Conservation (phyloP, 2,329 filamentous ascomycete species). For the Diaporthe destruens region DNA sequence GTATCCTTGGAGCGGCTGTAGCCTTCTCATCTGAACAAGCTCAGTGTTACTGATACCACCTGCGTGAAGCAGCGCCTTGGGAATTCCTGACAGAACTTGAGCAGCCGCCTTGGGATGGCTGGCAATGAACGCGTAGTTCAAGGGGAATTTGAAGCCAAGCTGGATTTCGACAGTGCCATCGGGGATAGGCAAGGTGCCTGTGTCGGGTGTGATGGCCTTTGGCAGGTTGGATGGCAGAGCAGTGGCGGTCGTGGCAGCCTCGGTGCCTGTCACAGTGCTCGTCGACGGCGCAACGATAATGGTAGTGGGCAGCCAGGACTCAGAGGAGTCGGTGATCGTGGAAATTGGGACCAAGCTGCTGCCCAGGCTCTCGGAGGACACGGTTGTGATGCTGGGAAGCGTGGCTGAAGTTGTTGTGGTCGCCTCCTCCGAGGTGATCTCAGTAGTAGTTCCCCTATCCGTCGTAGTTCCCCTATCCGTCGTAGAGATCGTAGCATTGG, state of each 20-base stretch:
- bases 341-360: conserved; percentile 50
- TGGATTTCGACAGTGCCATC: conserved; percentile 80
- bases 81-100: conserved; percentile 87
- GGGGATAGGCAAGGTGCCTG: conserved; percentile 65
- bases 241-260: conserved; percentile 56
- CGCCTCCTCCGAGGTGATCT: conserved; percentile 56
- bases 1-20: conserved; percentile 76
- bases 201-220: conserved; percentile 79
- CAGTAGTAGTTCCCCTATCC: conserved; percentile 22
- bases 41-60: conserved; percentile 63
- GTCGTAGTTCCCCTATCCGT: conserved; percentile 27
- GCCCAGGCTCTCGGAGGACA: conserved; percentile 38
- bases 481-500: conserved; percentile 23
- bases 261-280: conserved; percentile 54
- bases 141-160: conserved; percentile 82
- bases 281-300: conserved; percentile 67
- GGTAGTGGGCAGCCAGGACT: conserved; percentile 68
- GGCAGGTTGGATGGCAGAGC: conserved; percentile 77
- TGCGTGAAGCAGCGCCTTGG: conserved; percentile 76
- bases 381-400: conserved; percentile 9
- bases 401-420: conserved; percentile 48
- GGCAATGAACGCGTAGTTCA: conserved; percentile 89
- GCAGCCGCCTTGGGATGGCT: conserved; percentile 77
- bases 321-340: conserved; percentile 58
- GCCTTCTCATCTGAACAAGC: conserved; percentile 75